phyloP scores from a whole-genome alignment of 805 yeast genomes.

The Candida quercuum region DNA sequence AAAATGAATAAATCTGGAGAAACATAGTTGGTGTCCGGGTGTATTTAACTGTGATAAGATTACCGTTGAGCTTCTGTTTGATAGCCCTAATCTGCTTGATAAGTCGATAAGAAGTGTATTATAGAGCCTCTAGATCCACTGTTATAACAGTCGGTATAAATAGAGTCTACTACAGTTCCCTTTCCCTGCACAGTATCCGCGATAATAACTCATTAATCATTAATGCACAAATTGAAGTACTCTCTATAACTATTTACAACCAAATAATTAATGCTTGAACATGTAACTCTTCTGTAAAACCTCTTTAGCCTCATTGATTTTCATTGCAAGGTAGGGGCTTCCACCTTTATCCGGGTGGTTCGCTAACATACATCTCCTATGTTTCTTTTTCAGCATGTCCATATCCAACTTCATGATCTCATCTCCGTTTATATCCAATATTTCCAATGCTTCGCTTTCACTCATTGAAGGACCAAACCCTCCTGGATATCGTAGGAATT shows the following conservation, averaged over 20 bases:
- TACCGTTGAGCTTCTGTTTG: too few relatives aligned
- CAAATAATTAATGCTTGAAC: constrained; percentile 21
- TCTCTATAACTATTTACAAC: too few relatives aligned
- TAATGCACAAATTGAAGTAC: too few relatives aligned
- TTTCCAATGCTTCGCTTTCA: constrained; percentile 64
- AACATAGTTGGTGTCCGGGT: neutral
- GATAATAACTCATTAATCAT: too few relatives aligned
- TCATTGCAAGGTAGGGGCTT: constrained; percentile 72
- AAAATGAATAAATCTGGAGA: neutral
- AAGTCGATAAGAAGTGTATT: too few relatives aligned
- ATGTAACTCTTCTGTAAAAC: constrained; percentile 60
- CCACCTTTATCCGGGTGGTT: constrained; percentile 93
- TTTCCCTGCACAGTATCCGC: too few relatives aligned
- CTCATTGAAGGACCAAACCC: constrained; percentile 62
- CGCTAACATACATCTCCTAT: constrained; percentile 69
- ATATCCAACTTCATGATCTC: constrained; percentile 46
- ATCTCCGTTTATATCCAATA: constrained; percentile 52
- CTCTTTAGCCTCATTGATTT: constrained; percentile 83
- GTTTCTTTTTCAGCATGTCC: constrained; percentile 58
- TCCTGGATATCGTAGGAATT: constrained; percentile 44
- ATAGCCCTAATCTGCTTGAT: too few relatives aligned
- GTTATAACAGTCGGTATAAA: too few relatives aligned
- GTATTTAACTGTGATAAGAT: neutral
- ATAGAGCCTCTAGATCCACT: too few relatives aligned
- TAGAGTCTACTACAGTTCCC: too few relatives aligned